Evolutionary conservation across 2,329 filamentous ascomycete genomes (phyloP).

Genomic region (Periconia sp.): DNA sequence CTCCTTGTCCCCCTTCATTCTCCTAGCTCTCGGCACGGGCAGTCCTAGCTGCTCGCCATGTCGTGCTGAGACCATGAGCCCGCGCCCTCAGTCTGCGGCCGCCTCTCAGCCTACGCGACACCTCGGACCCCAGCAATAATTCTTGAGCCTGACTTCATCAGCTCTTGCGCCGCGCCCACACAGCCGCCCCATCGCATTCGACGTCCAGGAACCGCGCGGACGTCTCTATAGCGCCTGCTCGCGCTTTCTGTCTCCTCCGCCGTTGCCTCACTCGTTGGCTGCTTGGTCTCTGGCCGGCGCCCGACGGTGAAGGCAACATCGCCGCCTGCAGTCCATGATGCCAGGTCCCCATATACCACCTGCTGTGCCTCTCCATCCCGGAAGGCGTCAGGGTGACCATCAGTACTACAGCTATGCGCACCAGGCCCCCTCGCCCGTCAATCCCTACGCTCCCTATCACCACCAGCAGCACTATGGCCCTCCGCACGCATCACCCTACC

Average conservation of each 20-base stretch:
- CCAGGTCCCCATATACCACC: constrained; percentile 62
- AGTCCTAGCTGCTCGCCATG: constrained; percentile 40
- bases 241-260: constrained; percentile 13
- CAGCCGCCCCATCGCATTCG: constrained; percentile 7
- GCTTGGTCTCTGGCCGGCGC: constrained; percentile 45
- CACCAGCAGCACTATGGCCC: constrained; percentile 49
- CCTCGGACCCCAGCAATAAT: constrained; percentile 36
- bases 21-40: constrained; percentile 23
- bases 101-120: constrained; percentile 33
- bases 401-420: constrained; percentile 42
- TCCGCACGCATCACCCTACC: constrained; percentile 45
- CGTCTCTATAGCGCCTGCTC: constrained; percentile 6
- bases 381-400: constrained; percentile 49
- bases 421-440: constrained; percentile 46
- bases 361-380: constrained; percentile 46
- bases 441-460: constrained; percentile 45
- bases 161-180: constrained; percentile 17
- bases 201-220: constrained; percentile 2
- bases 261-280: constrained; percentile 48
- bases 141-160: constrained; percentile 15
- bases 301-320: constrained; percentile 48
- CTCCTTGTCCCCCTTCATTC: constrained; percentile 4
- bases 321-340: constrained; percentile 73
- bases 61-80: constrained; percentile 43
- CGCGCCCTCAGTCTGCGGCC: constrained; percentile 22